Conservation (phyloP, 768 basidiomycete genomes). For the Leccinellum rugosiceps region DNA sequence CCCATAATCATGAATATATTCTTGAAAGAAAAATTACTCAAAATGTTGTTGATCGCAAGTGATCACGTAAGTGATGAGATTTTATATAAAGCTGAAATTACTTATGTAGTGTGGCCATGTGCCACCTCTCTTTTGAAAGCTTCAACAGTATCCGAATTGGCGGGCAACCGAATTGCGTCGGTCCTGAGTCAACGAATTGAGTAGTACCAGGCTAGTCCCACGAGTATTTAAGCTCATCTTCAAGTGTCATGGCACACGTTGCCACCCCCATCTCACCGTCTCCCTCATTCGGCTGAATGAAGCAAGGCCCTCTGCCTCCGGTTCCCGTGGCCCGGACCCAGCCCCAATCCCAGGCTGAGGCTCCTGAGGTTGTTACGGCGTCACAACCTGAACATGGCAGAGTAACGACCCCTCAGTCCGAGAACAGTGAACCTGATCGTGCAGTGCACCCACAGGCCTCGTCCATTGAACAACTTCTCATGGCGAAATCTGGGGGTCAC, state of each 20-base stretch:
- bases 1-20: too few species aligned
- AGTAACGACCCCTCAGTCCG: background rate
- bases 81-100: too few species aligned
- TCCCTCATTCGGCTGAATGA: background rate
- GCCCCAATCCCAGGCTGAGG: background rate
- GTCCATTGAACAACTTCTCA: slow-evolving; percentile 9
- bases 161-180: background rate
- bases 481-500: slow-evolving; percentile 5
- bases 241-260: background rate
- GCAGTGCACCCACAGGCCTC: background rate
- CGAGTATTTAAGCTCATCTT: background rate
- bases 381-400: slow-evolving; percentile 6
- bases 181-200: background rate
- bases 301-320: background rate
- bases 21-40: too few species aligned
- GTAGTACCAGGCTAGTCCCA: background rate
- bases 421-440: background rate
- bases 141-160: too few species aligned
- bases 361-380: background rate
- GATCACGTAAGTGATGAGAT: too few species aligned
- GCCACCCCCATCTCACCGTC: background rate
- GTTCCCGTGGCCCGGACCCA: background rate
- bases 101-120: too few species aligned
- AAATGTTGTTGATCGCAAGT: too few species aligned
- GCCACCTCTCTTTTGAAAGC: too few species aligned